Percentiles rank a stretch among this genome's conserved stretches.
Evolutionary conservation across 768 basidiomycete genomes (phyloP).

Genomic region (Auricularia cornea): DNA sequence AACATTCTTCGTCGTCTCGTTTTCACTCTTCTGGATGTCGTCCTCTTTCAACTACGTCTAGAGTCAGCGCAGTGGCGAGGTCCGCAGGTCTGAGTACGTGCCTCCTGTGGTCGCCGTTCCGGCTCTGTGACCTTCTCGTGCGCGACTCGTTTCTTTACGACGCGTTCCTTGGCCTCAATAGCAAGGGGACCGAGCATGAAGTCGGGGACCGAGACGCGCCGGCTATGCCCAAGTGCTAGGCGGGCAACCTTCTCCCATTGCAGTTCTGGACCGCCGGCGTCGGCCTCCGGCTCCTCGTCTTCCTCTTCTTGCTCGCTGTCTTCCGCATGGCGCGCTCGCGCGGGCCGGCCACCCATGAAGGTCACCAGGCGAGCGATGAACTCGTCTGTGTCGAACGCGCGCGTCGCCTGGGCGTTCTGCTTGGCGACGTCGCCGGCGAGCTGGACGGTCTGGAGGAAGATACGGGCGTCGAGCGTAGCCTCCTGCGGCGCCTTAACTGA

Average conservation of each 20-base stretch:
- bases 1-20: slow-evolving; percentile 88
- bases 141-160: slow-evolving; percentile 48
- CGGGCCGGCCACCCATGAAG: slow-evolving; percentile 66
- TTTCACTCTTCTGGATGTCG: slow-evolving; percentile 74
- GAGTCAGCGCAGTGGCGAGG: not conserved
- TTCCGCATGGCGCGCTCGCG: slow-evolving; percentile 28
- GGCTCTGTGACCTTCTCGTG: slow-evolving; percentile 66
- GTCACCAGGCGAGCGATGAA: slow-evolving; percentile 68
- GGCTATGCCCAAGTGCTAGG: slow-evolving; percentile 71
- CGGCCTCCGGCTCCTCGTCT: slow-evolving; percentile 30
- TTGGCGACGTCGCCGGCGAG: slow-evolving; percentile 84
- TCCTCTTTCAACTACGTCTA: slow-evolving; percentile 49
- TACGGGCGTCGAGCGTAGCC: slow-evolving; percentile 80
- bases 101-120: slow-evolving; percentile 64
- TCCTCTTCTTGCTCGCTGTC: slow-evolving; percentile 30
- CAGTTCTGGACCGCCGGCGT: slow-evolving; percentile 35
- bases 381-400: slow-evolving; percentile 88
- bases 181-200: slow-evolving; percentile 94
- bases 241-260: slow-evolving; percentile 86
- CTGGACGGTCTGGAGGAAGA: slow-evolving; percentile 69
- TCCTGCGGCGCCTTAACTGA: slow-evolving; percentile 76
- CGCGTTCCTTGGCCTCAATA: slow-evolving; percentile 75
- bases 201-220: slow-evolving; percentile 70
- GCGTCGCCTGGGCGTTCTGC: slow-evolving; percentile 78
- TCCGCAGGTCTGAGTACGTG: slow-evolving; percentile 7